Evolutionary conservation across 352 stramenopile genomes (phyloP).

Genomic region (Phytophthora palmivora): DNA sequence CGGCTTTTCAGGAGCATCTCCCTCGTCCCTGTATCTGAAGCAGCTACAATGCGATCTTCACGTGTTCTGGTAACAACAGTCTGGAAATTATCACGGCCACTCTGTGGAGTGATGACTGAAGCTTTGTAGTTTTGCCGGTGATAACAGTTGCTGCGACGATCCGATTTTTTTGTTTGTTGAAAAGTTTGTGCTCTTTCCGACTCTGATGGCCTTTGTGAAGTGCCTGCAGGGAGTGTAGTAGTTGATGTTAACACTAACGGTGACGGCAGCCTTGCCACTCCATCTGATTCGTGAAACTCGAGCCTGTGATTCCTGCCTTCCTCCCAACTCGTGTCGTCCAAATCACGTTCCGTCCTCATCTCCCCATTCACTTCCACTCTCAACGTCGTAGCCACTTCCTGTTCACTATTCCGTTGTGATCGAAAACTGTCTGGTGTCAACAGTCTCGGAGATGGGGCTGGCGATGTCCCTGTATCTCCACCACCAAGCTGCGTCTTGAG

Average conservation of each 20-base stretch:
- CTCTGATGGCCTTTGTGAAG: neutral
- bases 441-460: slow-evolving; percentile 12
- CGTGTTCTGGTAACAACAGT: neutral
- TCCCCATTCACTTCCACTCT: slow-evolving; percentile 1
- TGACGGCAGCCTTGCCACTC: slow-evolving; percentile 5
- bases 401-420: slow-evolving; percentile 5
- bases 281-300: slow-evolving; percentile 1
- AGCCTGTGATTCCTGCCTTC: slow-evolving; percentile 1
- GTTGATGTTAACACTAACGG: slow-evolving; percentile 1
- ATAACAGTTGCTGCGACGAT: neutral
- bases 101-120: neutral
- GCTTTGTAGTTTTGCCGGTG: slow-evolving; percentile 6
- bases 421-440: slow-evolving; percentile 32
- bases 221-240: neutral
- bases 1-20: slow-evolving; percentile 52
- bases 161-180: neutral
- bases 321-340: slow-evolving; percentile 1
- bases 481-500: slow-evolving; percentile 38
- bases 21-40: neutral
- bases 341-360: neutral
- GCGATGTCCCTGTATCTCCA: neutral
- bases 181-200: neutral
- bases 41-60: neutral
- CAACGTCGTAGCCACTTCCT: neutral
- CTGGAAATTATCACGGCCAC: neutral